These are phyloP conservation scores for Dactylella cylindrospora DNA, from an alignment of 2,329 filamentous ascomycete genomes.

Conservation along the genomic window DNA sequence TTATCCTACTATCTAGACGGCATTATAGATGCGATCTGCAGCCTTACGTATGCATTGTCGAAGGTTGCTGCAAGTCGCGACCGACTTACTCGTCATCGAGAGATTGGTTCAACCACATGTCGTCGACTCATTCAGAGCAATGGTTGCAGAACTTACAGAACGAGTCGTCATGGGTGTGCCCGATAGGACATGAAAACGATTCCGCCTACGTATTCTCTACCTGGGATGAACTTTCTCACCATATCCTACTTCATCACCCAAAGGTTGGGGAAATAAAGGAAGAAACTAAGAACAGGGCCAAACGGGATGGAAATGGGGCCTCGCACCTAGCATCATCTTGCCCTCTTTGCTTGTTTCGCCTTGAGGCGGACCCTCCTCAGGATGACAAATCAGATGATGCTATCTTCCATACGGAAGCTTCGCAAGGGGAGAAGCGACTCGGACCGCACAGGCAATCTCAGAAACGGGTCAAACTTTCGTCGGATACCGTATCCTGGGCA, in stretches of 20 bases:
- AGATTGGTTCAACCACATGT: conserved; percentile 8
- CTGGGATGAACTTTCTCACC: not conserved
- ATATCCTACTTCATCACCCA: not conserved
- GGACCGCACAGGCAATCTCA: not conserved
- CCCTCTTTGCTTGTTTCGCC: conserved; percentile 11
- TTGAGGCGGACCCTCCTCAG: not conserved
- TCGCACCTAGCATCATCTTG: not conserved
- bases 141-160: conserved; percentile 3
- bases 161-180: not conserved
- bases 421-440: not conserved
- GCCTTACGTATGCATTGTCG: conserved; percentile 8
- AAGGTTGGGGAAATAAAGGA: not conserved
- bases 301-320: not conserved
- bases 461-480: not conserved
- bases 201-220: conserved; percentile 5
- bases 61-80: conserved; percentile 2
- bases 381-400: not conserved
- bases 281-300: not conserved
- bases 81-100: conserved; percentile 8
- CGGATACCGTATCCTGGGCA: conserved; percentile 5
- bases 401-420: not conserved
- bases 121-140: not conserved
- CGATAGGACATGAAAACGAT: conserved; percentile 5
- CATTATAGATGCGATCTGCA: conserved; percentile 7
- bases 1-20: not conserved